phyloP scores from a whole-genome alignment of 169 alveolate genomes.

The Plasmodium vivax region DNA sequence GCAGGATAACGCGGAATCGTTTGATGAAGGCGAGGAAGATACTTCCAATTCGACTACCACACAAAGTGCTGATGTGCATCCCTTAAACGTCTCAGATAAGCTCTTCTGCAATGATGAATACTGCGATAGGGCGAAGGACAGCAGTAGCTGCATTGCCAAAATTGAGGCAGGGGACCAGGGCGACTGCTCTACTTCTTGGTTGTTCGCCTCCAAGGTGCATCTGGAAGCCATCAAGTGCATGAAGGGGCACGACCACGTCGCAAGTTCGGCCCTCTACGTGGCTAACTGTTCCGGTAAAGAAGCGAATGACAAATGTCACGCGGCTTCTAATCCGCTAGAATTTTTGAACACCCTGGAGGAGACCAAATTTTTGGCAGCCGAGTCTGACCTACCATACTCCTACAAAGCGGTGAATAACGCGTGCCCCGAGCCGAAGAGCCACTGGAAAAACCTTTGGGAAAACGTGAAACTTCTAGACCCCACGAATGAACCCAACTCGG shows the following conservation, averaged over 20 bases:
- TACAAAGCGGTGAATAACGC: neutral
- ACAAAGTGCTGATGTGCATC: neutral
- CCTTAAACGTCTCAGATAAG: neutral
- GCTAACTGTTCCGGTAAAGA: neutral
- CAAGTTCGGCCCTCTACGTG: conserved; percentile 2
- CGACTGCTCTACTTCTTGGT: conserved; percentile 8
- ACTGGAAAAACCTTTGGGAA: neutral
- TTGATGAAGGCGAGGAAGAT: neutral
- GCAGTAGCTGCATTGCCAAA: neutral
- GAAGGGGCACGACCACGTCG: neutral
- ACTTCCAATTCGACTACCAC: neutral
- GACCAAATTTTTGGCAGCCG: neutral
- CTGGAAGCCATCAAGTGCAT: conserved; percentile 18
- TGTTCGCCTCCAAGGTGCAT: conserved; percentile 4
- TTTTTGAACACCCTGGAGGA: neutral
- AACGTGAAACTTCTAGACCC: neutral
- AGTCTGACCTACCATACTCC: neutral
- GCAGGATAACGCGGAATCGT: neutral
- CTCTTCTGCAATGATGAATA: neutral
- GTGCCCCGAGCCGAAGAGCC: neutral
- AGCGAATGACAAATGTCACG: neutral
- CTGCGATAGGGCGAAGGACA: conserved; percentile 11
- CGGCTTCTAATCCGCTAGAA: neutral
- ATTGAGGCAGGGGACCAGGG: conserved; percentile 3
- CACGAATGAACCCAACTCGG: neutral